Percentiles rank a stretch among this genome's conserved stretches.
These are phyloP conservation scores for Phialophora expanda DNA, from an alignment of 2,329 filamentous ascomycete genomes.

Conservation along the genomic window DNA sequence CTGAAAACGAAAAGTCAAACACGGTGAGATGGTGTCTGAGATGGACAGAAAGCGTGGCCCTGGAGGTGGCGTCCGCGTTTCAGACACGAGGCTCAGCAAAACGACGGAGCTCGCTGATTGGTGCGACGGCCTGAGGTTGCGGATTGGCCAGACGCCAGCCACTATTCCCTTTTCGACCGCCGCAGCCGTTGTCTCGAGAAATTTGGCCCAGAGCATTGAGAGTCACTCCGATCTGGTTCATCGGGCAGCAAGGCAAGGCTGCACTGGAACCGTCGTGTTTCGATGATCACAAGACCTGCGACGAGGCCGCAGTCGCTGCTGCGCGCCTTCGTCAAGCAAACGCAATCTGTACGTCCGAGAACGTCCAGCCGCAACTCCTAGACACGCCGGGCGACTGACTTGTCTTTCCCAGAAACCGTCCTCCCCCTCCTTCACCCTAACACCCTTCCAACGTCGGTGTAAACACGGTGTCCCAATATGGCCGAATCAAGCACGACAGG, in stretches of 20 bases:
- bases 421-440: constrained; percentile 1
- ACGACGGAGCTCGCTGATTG: constrained; percentile 28
- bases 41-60: constrained; percentile 7
- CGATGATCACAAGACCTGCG: constrained; percentile 37
- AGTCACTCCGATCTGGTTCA: neutral
- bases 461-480: constrained; percentile 30
- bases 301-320: constrained; percentile 38
- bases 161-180: constrained; percentile 26
- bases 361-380: neutral
- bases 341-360: neutral
- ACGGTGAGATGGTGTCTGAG: constrained; percentile 10
- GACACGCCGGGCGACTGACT: neutral
- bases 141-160: neutral
- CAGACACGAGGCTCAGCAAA: constrained; percentile 27
- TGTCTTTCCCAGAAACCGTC: neutral
- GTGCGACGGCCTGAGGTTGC: neutral
- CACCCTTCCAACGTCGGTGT: constrained; percentile 37
- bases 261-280: constrained; percentile 16
- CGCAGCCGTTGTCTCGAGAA: constrained; percentile 16
- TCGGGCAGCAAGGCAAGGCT: constrained; percentile 19
- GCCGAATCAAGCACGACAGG: constrained; percentile 29
- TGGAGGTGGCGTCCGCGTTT: constrained; percentile 34
- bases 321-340: constrained; percentile 34
- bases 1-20: constrained; percentile 22
- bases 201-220: constrained; percentile 12